Evolutionary conservation across 2,329 filamentous ascomycete species (phyloP).

Genomic region (Decorospora gaudefroyi): DNA sequence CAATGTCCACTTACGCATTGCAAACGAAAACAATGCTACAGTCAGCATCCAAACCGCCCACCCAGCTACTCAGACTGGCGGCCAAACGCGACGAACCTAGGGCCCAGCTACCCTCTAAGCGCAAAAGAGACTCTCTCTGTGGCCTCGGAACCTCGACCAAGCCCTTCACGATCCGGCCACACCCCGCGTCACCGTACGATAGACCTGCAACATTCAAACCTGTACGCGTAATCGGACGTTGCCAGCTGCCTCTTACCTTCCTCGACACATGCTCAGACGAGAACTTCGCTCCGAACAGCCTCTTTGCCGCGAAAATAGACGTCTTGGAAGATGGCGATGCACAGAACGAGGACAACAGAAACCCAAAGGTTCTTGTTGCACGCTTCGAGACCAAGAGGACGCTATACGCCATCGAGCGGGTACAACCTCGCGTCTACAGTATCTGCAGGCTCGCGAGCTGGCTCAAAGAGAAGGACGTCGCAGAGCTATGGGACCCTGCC

Average conservation of each 20-base stretch:
- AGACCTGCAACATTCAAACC: constrained; percentile 41
- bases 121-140: constrained; percentile 39
- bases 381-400: constrained; percentile 60
- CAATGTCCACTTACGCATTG: constrained; percentile 36
- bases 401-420: constrained; percentile 78
- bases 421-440: constrained; percentile 64
- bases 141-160: constrained; percentile 35
- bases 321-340: constrained; percentile 35
- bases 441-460: constrained; percentile 70
- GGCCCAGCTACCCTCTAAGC: constrained; percentile 35
- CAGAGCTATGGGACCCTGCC: constrained; percentile 33
- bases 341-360: constrained; percentile 3
- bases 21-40: constrained; percentile 42
- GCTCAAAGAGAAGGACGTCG: constrained; percentile 63
- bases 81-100: constrained; percentile 34
- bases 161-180: constrained; percentile 41
- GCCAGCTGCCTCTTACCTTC: constrained; percentile 46
- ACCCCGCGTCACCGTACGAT: constrained; percentile 35
- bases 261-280: constrained; percentile 40
- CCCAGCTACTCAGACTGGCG: constrained; percentile 30
- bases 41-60: constrained; percentile 22
- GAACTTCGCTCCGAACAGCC: constrained; percentile 31
- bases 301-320: constrained; percentile 45
- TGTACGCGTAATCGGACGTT: constrained; percentile 42
- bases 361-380: constrained; percentile 43